These are phyloP conservation scores for Nothopassalora personata DNA, from an alignment of 2,329 filamentous ascomycete species.

Conservation along the genomic window DNA sequence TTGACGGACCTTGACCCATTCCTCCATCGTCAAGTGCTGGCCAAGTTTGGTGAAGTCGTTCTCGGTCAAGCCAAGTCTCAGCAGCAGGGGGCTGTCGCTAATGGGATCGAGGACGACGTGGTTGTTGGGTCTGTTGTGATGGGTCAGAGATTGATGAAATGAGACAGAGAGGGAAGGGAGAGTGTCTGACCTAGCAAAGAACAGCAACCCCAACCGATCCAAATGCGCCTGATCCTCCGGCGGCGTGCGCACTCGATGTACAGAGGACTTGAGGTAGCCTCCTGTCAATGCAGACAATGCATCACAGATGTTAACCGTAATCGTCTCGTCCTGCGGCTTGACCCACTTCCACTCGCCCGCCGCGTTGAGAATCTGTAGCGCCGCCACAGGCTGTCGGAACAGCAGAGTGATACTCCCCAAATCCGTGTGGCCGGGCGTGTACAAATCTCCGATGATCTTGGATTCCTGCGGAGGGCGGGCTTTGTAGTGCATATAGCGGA, in stretches of 20 bases:
- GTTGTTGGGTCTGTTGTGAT: constrained; percentile 32
- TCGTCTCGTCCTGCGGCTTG: constrained; percentile 36
- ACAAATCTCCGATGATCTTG: constrained; percentile 16
- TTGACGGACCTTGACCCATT: constrained; percentile 38
- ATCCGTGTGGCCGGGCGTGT: constrained; percentile 37
- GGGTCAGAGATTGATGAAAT: not conserved
- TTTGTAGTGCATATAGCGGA: constrained; percentile 39
- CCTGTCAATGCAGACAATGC: constrained; percentile 36
- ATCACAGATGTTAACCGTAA: constrained; percentile 39
- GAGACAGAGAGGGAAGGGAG: not conserved
- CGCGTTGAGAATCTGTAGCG: constrained; percentile 34
- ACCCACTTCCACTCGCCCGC: constrained; percentile 40
- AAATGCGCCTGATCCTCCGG: constrained; percentile 46
- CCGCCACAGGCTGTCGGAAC: constrained; percentile 38
- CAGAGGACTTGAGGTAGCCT: constrained; percentile 44
- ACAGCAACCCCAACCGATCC: constrained; percentile 47
- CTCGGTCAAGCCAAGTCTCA: constrained; percentile 30
- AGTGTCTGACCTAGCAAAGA: constrained; percentile 44
- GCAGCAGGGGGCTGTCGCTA: constrained; percentile 33
- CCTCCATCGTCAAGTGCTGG: constrained; percentile 42
- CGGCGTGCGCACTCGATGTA: constrained; percentile 46
- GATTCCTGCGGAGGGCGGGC: constrained; percentile 22
- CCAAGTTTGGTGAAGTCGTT: constrained; percentile 28
- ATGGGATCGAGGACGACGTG: constrained; percentile 37
- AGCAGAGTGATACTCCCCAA: constrained; percentile 40